phyloP scores from a whole-genome alignment of 441 rosid species.

The Mallotus repandus region DNA sequence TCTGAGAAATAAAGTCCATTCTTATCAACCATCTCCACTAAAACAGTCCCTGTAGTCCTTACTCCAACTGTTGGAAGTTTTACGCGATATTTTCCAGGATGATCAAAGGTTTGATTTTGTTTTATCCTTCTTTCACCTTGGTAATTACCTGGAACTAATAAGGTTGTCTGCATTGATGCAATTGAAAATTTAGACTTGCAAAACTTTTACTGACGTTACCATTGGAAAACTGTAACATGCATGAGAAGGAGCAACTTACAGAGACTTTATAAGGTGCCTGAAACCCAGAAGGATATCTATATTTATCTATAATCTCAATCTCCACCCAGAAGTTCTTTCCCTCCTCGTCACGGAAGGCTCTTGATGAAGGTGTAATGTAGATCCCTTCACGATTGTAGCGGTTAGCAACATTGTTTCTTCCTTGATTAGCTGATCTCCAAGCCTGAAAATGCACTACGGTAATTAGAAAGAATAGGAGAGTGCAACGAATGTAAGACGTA shows the following conservation, averaged over 20 bases:
- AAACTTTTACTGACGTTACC: neutral
- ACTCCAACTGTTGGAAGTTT: slow-evolving; percentile 90
- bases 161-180: slow-evolving; percentile 59
- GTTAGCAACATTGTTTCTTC: slow-evolving; percentile 81
- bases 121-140: slow-evolving; percentile 84
- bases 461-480: slow-evolving; percentile 12
- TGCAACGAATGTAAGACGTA: slow-evolving; percentile 5
- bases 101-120: slow-evolving; percentile 60
- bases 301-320: slow-evolving; percentile 83
- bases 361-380: slow-evolving; percentile 74
- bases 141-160: slow-evolving; percentile 95
- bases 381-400: slow-evolving; percentile 81
- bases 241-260: slow-evolving; percentile 46
- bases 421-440: slow-evolving; percentile 91
- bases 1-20: slow-evolving; percentile 92
- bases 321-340: slow-evolving; percentile 98
- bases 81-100: slow-evolving; percentile 72
- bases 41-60: slow-evolving; percentile 88
- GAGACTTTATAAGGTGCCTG: slow-evolving; percentile 96
- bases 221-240: slow-evolving; percentile 13
- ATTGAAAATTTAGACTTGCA: slow-evolving; percentile 3
- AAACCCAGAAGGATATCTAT: slow-evolving; percentile 87
- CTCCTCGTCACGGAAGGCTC: slow-evolving; percentile 98
- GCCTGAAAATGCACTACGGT: slow-evolving; percentile 55
- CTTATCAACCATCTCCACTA: slow-evolving; percentile 96